These are phyloP conservation scores for Kingdonia uniflora DNA, from an alignment of 164 flowering plant genomes.

Conservation along the genomic window DNA sequence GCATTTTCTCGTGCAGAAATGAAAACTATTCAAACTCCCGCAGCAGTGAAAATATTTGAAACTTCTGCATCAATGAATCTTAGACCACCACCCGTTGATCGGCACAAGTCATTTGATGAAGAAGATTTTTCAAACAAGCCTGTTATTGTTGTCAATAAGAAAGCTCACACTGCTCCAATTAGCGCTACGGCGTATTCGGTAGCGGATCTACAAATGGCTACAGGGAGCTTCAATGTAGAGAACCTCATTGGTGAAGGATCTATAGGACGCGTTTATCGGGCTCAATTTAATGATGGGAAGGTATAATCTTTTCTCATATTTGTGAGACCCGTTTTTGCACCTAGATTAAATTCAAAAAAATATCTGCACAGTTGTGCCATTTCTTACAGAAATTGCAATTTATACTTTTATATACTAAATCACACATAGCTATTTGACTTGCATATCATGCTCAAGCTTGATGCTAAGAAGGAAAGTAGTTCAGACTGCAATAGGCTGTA, in stretches of 20 bases:
- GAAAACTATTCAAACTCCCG: conserved; percentile 47
- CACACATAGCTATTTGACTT: too few relatives aligned
- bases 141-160: conserved; percentile 32
- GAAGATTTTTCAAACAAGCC: conserved; percentile 54
- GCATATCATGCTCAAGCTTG: too few relatives aligned
- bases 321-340: background rate
- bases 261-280: conserved; percentile 89
- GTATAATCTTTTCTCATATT: conserved; percentile 24
- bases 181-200: conserved; percentile 55
- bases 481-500: too few relatives aligned
- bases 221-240: conserved; percentile 75
- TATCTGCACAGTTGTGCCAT: too few relatives aligned
- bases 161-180: conserved; percentile 32
- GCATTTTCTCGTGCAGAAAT: conserved; percentile 43
- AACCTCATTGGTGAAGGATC: conserved; percentile 86
- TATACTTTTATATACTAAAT: too few relatives aligned
- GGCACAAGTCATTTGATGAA: conserved; percentile 79
- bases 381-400: too few relatives aligned
- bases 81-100: conserved; percentile 82
- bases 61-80: conserved; percentile 47
- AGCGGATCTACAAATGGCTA: conserved; percentile 94
- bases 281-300: conserved; percentile 85
- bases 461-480: too few relatives aligned
- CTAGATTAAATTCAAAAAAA: too few relatives aligned
- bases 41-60: conserved; percentile 41